Evolutionary conservation across 164 flowering plant species (phyloP), one percentile per base, ranked within the genome.

Genomic region (Aristolochia contorta): DNA sequence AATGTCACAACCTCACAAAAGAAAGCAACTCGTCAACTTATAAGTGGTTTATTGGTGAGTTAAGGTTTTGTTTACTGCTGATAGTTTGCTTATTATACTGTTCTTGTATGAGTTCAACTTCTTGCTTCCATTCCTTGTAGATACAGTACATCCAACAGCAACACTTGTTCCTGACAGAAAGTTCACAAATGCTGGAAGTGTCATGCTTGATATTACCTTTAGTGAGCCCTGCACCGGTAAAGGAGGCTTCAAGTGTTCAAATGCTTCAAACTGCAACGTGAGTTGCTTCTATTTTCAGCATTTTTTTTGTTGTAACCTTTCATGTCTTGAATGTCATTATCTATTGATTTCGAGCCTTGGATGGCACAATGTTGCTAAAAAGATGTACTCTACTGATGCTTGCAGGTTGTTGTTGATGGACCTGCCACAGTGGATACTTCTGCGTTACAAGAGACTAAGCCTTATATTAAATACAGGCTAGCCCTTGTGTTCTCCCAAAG

Each of bases 1-100:
- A 76, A 74, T 30, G 75, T 76, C 60, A 69, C 76, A 45, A 78
- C 85, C 16, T 27, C 14, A 2, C 37, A 60, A 24, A 80, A 54
- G 79, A 71, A 25, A 74, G 58, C 56, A 76, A 75, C 65, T 81
- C 84, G 15, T 76, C 88, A 49, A 9, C 69, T 55, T 78, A 78
- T 64, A 73, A 75, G n/a, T 81, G 88, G 88, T 79, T 76, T 67
- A 78, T 83, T 22, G 88, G 88, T 83, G 67, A 70, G 66, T 48
- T 12, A 46, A 25, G 21, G 22, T 16, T n/a, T 49, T 1, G 10
- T 32, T n/a, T 20, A 14, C 16, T 14, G 47, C n/a, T 12, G 12
- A 15, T 47, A n/a, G 30, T 41, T 14, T 19, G 25, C 4, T 21
- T 19, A 2, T 20, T 15, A 43, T 5, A 45, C 22, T 45, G 30